Percentiles rank a stretch among this genome's conserved stretches.
Evolutionary conservation across 228 moss, liverwort and hornwort genomes (phyloP).

Genomic region (Sphagnum fallax): DNA sequence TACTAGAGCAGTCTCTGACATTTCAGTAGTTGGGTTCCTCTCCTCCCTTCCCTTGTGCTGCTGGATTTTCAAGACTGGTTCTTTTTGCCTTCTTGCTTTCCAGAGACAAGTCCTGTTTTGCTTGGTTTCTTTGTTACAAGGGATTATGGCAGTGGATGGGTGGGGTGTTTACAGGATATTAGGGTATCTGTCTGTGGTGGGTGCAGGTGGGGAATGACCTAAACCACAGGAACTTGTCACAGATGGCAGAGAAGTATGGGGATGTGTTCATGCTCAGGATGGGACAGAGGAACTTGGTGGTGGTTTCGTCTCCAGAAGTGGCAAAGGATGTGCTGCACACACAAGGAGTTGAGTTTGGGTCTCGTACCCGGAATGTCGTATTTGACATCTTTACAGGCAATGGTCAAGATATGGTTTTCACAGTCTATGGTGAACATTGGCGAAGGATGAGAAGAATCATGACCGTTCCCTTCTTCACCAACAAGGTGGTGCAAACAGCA

Average conservation of each 20-base stretch:
- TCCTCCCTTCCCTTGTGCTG: too few relatives aligned
- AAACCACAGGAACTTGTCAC: conserved; percentile 60
- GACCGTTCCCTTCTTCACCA: conserved; percentile 83
- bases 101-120: too few relatives aligned
- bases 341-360: conserved; percentile 68
- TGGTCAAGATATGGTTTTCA: conserved; percentile 84
- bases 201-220: conserved; percentile 44
- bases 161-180: too few relatives aligned
- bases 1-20: neutral
- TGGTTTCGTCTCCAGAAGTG: conserved; percentile 62
- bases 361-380: conserved; percentile 65
- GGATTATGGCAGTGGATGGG: too few relatives aligned
- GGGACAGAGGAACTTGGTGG: conserved; percentile 76
- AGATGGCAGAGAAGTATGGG: conserved; percentile 56
- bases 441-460: conserved; percentile 77
- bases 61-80: too few relatives aligned
- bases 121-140: too few relatives aligned
- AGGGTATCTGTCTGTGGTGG: too few relatives aligned
- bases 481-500: conserved; percentile 65
- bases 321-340: conserved; percentile 80
- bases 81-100: too few relatives aligned
- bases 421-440: conserved; percentile 83
- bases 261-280: conserved; percentile 62
- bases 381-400: conserved; percentile 81
- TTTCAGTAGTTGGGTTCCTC: too few relatives aligned